Conservation (phyloP, 2,329 filamentous ascomycete species). For the Cercospora zeina region DNA sequence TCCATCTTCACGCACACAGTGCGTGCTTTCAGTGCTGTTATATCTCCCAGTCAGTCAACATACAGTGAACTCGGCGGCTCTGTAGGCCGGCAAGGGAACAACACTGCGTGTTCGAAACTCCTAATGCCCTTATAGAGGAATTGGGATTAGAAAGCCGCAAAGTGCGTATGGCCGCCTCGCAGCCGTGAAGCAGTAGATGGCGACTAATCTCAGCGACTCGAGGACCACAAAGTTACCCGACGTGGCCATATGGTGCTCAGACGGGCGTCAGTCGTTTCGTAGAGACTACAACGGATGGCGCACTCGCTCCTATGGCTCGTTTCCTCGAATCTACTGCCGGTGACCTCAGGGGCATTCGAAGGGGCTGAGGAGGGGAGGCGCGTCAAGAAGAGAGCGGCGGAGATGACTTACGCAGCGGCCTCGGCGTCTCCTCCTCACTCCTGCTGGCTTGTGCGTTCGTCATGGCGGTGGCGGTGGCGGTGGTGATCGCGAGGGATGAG, state of each 20-base stretch:
- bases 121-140: too few species aligned
- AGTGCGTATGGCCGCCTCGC: too few species aligned
- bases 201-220: too few species aligned
- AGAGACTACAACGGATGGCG: too few species aligned
- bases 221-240: too few species aligned
- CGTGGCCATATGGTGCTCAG: too few species aligned
- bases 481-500: neutral
- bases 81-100: neutral
- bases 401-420: neutral
- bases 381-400: neutral
- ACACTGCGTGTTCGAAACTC: neutral
- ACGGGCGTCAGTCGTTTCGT: neutral
- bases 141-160: too few species aligned
- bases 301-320: too few species aligned
- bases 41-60: neutral
- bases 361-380: neutral
- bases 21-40: neutral
- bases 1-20: conserved; percentile 1
- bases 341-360: neutral
- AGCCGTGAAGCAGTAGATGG: too few species aligned
- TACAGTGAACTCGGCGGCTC: neutral
- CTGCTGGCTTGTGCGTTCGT: neutral
- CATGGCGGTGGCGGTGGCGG: neutral
- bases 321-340: neutral
- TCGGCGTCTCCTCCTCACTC: neutral